phyloP scores from a whole-genome alignment of 148 eudicot species.

The Chenopodium album region DNA sequence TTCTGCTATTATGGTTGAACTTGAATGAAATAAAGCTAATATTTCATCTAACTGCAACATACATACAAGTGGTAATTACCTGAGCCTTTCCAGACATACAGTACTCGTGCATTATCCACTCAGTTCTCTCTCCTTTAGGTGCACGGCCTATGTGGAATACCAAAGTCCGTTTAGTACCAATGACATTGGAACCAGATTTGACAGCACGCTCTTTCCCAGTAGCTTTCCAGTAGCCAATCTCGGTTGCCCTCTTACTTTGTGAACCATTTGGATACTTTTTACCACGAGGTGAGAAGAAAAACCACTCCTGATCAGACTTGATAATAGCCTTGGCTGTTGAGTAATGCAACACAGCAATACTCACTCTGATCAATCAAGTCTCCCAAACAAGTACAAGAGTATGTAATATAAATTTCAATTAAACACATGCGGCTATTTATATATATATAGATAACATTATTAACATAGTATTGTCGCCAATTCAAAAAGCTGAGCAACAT shows the following conservation, averaged over 20 bases:
- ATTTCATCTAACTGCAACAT: too few species aligned
- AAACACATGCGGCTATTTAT: too few species aligned
- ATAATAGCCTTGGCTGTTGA: slow-evolving; percentile 64
- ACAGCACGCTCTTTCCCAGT: slow-evolving; percentile 82
- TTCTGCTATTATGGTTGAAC: too few species aligned
- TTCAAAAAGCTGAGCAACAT: too few species aligned
- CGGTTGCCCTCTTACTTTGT: slow-evolving; percentile 85
- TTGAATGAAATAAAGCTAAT: too few species aligned
- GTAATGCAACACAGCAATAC: neutral
- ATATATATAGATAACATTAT: too few species aligned
- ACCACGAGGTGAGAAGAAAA: slow-evolving; percentile 85
- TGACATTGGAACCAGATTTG: slow-evolving; percentile 54
- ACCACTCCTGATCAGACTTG: slow-evolving; percentile 84
- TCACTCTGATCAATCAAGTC: neutral
- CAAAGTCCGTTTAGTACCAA: slow-evolving; percentile 84
- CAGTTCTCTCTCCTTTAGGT: slow-evolving; percentile 86
- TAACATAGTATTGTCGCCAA: too few species aligned
- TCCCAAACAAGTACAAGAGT: neutral
- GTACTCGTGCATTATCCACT: slow-evolving; percentile 95
- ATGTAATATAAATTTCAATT: too few species aligned
- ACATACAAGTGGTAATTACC: slow-evolving; percentile 35
- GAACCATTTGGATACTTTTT: slow-evolving; percentile 84
- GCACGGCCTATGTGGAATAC: slow-evolving; percentile 92
- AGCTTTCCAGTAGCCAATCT: slow-evolving; percentile 92
- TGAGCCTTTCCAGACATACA: slow-evolving; percentile 55